phyloP scores from a whole-genome alignment of 805 yeast genomes.

The Ogataea corticis region DNA sequence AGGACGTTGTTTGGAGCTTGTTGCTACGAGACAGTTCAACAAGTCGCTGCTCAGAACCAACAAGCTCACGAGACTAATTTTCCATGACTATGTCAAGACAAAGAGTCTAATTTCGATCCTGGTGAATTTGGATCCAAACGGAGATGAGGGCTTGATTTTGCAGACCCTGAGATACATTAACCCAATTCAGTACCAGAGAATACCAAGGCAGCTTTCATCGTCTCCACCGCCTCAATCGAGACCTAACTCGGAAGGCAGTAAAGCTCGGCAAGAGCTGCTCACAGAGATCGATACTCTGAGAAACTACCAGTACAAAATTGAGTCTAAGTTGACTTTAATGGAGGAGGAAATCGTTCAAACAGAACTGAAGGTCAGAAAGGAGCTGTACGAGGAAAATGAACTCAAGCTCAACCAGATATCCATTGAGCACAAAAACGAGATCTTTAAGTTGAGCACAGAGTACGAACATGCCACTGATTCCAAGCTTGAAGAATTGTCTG shows the following conservation, averaged over 20 bases:
- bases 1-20: slow-evolving; percentile 48
- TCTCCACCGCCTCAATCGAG: slow-evolving; percentile 7
- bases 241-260: slow-evolving; percentile 9
- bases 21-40: slow-evolving; percentile 39
- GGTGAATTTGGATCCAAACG: slow-evolving; percentile 41
- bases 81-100: slow-evolving; percentile 43
- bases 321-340: slow-evolving; percentile 24
- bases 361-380: slow-evolving; percentile 33
- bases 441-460: slow-evolving; percentile 35
- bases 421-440: slow-evolving; percentile 32
- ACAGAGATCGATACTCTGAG: slow-evolving; percentile 32
- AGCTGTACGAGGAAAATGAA: slow-evolving; percentile 36
- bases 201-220: slow-evolving; percentile 25
- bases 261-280: slow-evolving; percentile 23
- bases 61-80: slow-evolving; percentile 48
- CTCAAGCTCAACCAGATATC: slow-evolving; percentile 39
- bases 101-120: slow-evolving; percentile 36
- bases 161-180: slow-evolving; percentile 34
- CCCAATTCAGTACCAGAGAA: slow-evolving; percentile 31
- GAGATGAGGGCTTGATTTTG: slow-evolving; percentile 36
- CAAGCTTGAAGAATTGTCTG: slow-evolving; percentile 33
- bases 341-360: slow-evolving; percentile 28
- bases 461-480: slow-evolving; percentile 27
- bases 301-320: slow-evolving; percentile 20
- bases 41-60: slow-evolving; percentile 47